Evolutionary conservation across 1,284 basidiomycete species (phyloP).

Genomic region (Malassezia caprae): DNA sequence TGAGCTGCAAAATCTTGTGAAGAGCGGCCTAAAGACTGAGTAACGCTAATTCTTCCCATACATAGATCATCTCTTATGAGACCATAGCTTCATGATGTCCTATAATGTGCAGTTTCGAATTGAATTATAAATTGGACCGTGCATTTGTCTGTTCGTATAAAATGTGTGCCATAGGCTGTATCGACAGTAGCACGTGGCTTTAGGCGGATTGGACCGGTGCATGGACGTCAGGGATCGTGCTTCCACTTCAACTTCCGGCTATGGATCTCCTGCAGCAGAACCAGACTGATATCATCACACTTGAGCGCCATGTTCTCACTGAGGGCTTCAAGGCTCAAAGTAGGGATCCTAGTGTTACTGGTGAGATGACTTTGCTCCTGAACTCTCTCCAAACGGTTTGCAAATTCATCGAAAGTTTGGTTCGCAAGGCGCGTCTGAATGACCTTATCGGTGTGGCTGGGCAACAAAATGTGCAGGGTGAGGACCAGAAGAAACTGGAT

Average conservation of each 20-base stretch:
- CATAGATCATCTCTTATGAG: neutral
- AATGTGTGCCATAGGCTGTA: neutral
- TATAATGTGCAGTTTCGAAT: neutral
- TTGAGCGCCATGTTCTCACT: constrained; percentile 44
- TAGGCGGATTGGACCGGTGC: neutral
- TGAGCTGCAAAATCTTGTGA: constrained; percentile 34
- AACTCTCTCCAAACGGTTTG: constrained; percentile 78
- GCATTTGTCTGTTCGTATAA: neutral
- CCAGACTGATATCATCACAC: constrained; percentile 43
- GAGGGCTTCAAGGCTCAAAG: constrained; percentile 25
- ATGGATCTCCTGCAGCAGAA: constrained; percentile 31
- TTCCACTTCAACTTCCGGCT: neutral
- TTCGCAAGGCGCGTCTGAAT: constrained; percentile 89
- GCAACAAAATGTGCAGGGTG: constrained; percentile 90
- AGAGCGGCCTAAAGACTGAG: neutral
- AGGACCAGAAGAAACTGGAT: constrained; percentile 99
- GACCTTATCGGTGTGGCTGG: constrained; percentile 96
- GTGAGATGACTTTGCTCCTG: constrained; percentile 86
- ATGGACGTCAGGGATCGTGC: neutral
- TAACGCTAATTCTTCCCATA: neutral
- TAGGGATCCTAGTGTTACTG: constrained; percentile 48
- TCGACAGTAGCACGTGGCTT: neutral
- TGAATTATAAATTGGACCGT: neutral
- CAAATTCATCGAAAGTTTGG: constrained; percentile 93
- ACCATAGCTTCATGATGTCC: neutral